phyloP scores from a whole-genome alignment of 139 green algal genomes.

The Chlamydomonas sp. region DNA sequence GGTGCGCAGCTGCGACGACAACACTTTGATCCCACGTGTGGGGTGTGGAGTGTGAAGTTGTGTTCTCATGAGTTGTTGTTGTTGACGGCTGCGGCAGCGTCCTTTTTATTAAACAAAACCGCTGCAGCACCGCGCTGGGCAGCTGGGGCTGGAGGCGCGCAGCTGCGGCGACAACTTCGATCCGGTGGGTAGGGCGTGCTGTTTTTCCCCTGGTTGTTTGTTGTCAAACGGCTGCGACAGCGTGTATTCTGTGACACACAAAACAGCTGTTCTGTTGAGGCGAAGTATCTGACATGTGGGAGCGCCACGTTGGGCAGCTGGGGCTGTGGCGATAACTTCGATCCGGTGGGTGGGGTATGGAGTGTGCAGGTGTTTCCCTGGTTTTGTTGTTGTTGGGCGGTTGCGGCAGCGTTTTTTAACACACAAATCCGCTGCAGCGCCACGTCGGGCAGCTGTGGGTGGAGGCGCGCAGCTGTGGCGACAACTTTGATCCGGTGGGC shows the following conservation, averaged over 20 bases:
- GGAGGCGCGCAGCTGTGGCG: conserved; percentile 36
- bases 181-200: no score
- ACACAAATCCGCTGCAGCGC: conserved; percentile 47
- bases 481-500: conserved; percentile 45
- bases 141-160: no score
- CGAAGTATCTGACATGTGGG: conserved; percentile 68
- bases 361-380: no score
- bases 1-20: conserved; percentile 40
- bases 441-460: conserved; percentile 44
- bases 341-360: conserved; percentile 43
- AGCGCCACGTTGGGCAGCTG: conserved; percentile 41
- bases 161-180: no score
- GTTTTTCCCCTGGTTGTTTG: no score
- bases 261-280: no score
- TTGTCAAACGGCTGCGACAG: conserved; percentile 19
- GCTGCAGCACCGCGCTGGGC: conserved; percentile 45
- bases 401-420: background rate
- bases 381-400: no score
- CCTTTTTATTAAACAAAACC: conserved; percentile 32
- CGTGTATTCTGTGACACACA: no score
- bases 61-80: no score
- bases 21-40: conserved; percentile 43
- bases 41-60: no score
- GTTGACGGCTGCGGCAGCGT: conserved; percentile 13
- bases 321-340: conserved; percentile 47